Base-by-base conservation (phyloP, 2,329 filamentous ascomycete genomes). In the Phyllosticta citrichinensis region DNA sequence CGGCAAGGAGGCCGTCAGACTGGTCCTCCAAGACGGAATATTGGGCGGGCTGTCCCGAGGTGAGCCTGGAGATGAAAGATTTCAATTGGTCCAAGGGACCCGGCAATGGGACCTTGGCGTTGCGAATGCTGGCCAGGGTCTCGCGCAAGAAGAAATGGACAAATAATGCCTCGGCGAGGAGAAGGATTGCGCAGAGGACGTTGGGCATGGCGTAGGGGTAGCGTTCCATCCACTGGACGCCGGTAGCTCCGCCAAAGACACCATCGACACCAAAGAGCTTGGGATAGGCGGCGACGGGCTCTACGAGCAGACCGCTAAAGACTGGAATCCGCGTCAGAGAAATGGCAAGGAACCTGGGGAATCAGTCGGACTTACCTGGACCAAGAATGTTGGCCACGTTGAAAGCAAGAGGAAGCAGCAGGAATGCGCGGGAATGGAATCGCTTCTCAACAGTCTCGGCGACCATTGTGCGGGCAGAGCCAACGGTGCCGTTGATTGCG, bases 141-240 rank as follows among this genome's bases (percentile, higher is more conserved):
- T 87, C 85, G 64, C 85, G 79, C 1, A 88, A 75, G n/a, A 79
- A 81, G 52, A 85, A 76, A 64, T 85, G 78, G 1, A 85, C 80
- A 4, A 81, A 71, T 1, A 79, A 47, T 1, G 82, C 79, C 9
- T 83, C 81, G 9, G 74, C 68, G 5, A 81, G 73, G 9, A 87
- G 79, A 54, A 84, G 78, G 1, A 81, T 62, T 8, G 80, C 81
- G 66, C 84, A 86, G 52, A 87, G 73, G 1, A 87, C 69, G 66
- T 85, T 87, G 0, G 85, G 84, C 35, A 87, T 71, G 1, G 83
- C 83, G 71, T 83, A 87, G 0, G 85, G 85, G 70, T 85, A 86
- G 57, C 73, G 72, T 47, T 75, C 73, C 76, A 88, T 81, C 84
- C 85, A 87, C 62, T 74, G 70, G 12, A 83, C 83, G 0, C 82